These are phyloP conservation scores for Candida tallmaniae DNA, from an alignment of 805 yeast species.

Conservation along the genomic window DNA sequence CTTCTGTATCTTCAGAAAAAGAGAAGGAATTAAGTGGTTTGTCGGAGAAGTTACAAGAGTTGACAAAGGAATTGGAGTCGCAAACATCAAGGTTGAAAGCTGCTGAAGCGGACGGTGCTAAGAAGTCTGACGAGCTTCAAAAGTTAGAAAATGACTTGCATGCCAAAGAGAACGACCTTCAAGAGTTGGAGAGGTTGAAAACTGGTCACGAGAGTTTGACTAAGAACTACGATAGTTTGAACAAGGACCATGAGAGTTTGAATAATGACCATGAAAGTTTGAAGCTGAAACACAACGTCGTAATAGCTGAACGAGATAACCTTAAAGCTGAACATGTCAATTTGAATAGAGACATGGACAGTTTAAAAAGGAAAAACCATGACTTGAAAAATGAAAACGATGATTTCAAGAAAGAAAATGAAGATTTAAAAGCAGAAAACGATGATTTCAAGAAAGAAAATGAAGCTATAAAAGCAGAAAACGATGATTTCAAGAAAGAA, in stretches of 20 bases:
- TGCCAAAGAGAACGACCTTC: neutral
- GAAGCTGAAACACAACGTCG: neutral
- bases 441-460: too few species aligned
- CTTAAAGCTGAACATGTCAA: conserved; percentile 1
- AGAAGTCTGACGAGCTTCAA: neutral
- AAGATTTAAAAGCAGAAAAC: too few species aligned
- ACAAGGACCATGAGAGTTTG: neutral
- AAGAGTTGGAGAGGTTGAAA: neutral
- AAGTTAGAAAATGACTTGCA: neutral
- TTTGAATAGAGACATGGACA: neutral
- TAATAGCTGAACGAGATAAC: conserved; percentile 1
- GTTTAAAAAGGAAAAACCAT: too few species aligned
- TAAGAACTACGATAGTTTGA: neutral
- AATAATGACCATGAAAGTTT: neutral
- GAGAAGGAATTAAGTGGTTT: conserved; percentile 15
- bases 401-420: too few species aligned
- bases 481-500: too few species aligned
- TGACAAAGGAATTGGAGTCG: neutral
- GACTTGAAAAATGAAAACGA: neutral
- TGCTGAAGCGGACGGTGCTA: neutral
- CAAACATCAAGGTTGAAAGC: neutral
- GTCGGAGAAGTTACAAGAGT: conserved; percentile 2
- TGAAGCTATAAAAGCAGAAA: too few species aligned
- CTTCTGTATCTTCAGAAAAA: conserved; percentile 2
- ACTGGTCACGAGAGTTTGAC: neutral